A percentile compares a stretch with the other conserved stretches of the same genome.
Conservation (phyloP, 768 basidiomycete genomes). For the Lentinula lateritia region DNA sequence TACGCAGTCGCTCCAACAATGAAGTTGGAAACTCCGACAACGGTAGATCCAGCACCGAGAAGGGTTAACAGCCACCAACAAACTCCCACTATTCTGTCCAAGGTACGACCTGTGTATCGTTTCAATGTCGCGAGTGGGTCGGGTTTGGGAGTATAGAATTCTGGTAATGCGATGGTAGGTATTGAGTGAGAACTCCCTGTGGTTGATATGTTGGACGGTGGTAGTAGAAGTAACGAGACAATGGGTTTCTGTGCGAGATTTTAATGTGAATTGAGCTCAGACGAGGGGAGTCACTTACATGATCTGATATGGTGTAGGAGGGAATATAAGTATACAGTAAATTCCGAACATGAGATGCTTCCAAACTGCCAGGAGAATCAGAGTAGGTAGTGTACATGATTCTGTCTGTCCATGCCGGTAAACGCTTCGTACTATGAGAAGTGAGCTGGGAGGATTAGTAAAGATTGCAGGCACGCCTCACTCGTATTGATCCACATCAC, state of each 20-base stretch:
- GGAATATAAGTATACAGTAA: conserved; percentile 76
- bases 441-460: neutral
- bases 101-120: conserved; percentile 53
- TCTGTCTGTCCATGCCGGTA: conserved; percentile 91
- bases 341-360: conserved; percentile 53
- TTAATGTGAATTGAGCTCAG: neutral
- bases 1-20: neutral
- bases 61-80: conserved; percentile 74
- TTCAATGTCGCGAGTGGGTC: conserved; percentile 53
- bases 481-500: conserved; percentile 81
- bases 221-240: conserved; percentile 61
- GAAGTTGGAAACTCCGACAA: conserved; percentile 62
- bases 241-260: conserved; percentile 69
- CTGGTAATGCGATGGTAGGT: conserved; percentile 47
- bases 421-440: conserved; percentile 51
- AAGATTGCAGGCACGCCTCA: conserved; percentile 21
- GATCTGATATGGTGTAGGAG: conserved; percentile 86
- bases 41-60: conserved; percentile 70
- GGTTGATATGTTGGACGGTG: conserved; percentile 14
- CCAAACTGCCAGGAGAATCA: conserved; percentile 50
- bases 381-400: conserved; percentile 78
- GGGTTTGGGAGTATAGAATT: conserved; percentile 42
- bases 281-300: conserved; percentile 43
- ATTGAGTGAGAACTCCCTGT: conserved; percentile 11
- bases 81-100: conserved; percentile 75